These are phyloP conservation scores for Sugiyamaella grinbergsii DNA, from an alignment of 1,139 yeast species.

Conservation along the genomic window DNA sequence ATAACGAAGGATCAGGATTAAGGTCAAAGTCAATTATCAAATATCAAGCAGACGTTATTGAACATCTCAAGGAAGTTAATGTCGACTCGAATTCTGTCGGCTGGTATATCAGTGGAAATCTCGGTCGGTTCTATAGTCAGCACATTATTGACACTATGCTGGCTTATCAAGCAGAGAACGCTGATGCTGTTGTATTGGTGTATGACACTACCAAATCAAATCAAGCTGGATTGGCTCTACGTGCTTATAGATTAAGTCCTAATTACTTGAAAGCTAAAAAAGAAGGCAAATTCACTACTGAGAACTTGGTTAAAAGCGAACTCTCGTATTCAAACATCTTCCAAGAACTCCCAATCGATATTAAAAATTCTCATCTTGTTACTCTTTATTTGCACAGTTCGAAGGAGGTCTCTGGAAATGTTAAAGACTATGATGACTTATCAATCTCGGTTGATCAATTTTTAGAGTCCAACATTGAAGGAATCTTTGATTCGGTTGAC, in stretches of 20 bases:
- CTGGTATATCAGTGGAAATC: constrained; percentile 73
- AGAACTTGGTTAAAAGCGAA: constrained; percentile 60
- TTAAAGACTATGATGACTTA: constrained; percentile 41
- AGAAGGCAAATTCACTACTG: constrained; percentile 60
- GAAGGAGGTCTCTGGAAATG: constrained; percentile 34
- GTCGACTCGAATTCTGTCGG: constrained; percentile 77
- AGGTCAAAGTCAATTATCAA: constrained; percentile 60
- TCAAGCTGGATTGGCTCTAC: constrained; percentile 59
- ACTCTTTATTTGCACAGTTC: constrained; percentile 47
- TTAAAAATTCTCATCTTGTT: constrained; percentile 61
- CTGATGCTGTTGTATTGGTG: constrained; percentile 66
- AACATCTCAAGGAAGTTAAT: constrained; percentile 62
- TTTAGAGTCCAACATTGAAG: constrained; percentile 57
- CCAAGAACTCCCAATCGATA: constrained; percentile 68
- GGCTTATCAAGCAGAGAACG: constrained; percentile 61
- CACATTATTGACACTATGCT: constrained; percentile 68
- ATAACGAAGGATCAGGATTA: constrained; percentile 45
- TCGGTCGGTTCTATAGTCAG: constrained; percentile 66
- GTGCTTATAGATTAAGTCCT: constrained; percentile 69
- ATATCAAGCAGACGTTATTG: constrained; percentile 71
- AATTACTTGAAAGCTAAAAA: constrained; percentile 59
- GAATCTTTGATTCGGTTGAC: constrained; percentile 72
- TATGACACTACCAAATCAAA: constrained; percentile 60
- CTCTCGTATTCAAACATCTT: constrained; percentile 69
- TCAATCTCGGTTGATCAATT: constrained; percentile 47